Evolutionary conservation across 768 basidiomycete genomes (phyloP), one percentile per base, ranked within the genome.

Genomic region (Erythrobasidium yunnanense): DNA sequence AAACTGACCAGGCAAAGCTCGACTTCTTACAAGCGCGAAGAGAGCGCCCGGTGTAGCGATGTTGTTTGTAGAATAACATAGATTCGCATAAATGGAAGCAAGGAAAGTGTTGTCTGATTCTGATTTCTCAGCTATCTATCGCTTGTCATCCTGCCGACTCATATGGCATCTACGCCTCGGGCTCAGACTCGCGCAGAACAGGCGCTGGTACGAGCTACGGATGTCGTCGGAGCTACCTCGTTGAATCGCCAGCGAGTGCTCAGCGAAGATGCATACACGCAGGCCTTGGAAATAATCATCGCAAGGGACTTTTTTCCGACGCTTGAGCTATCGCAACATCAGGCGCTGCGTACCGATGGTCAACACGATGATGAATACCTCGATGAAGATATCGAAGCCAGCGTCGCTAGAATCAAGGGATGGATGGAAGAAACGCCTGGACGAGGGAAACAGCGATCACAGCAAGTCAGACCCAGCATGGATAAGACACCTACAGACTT

Each of bases 281-380:
- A 83, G 50, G 87, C 87, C 1, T 81, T 99, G 22, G 89, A 88
- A 11, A 82, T 84, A 51, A 96, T 97, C 72, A 97, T 97, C 72
- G 87, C 88, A 38, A 85, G 95, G 53, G 93, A 97, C 78, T 99
- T 99, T 81, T 99, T 97, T 73, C 95, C 95, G n/a, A n/a, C n/a
- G n/a, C n/a, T n/a, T n/a, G 38, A n/a, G 11, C 38, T 42, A 11
- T 23, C 11, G 23, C 13, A 30, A 30, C 27, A 32, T 13, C 25
- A 6, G 27, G 25, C 54, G 11, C 25, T 6, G 34, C 8, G 11
- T n/a, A 30, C 25, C 27, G 29, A 38, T 15, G 54, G 13, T 11
- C n/a, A 27, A 22, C 27, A 25, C 17, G 49, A n/a, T 25, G 23
- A 63, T 4, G 60, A 63, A 23, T n/a, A n/a, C n/a, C n/a, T n/a